A percentile compares a stretch with the other conserved stretches of the same genome.
phyloP scores from a whole-genome alignment of 768 basidiomycete species.

The Myochromella boudieri region DNA sequence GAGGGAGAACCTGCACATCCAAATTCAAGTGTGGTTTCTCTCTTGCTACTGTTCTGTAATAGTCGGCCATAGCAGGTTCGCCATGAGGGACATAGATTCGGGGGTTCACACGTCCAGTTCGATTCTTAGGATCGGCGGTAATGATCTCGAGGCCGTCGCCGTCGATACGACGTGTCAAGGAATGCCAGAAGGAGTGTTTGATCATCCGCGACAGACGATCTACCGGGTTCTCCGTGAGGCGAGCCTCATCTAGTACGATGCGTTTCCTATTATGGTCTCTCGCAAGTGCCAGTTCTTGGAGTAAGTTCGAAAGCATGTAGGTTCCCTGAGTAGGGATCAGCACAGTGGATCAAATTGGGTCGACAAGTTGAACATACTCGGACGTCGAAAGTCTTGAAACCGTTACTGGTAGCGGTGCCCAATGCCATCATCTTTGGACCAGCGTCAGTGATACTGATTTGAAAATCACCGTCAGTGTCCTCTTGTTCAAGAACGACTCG shows the following conservation, averaged over 20 bases:
- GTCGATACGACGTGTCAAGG: slow-evolving; percentile 93
- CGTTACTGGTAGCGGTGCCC: slow-evolving; percentile 96
- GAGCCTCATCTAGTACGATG: slow-evolving; percentile 98
- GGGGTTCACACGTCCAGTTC: slow-evolving; percentile 85
- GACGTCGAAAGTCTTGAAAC: slow-evolving; percentile 97
- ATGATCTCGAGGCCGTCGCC: slow-evolving; percentile 97
- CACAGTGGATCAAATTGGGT: slow-evolving; percentile 3
- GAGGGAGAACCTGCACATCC: slow-evolving; percentile 88
- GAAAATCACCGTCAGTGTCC: slow-evolving; percentile 95
- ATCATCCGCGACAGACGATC: slow-evolving; percentile 97
- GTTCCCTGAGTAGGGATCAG: slow-evolving; percentile 62
- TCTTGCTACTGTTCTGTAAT: slow-evolving; percentile 87
- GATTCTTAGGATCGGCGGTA: slow-evolving; percentile 97
- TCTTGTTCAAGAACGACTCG: slow-evolving; percentile 96
- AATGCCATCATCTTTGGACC: slow-evolving; percentile 96
- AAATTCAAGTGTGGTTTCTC: slow-evolving; percentile 94
- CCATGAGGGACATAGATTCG: slow-evolving; percentile 94
- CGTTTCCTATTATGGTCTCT: slow-evolving; percentile 93
- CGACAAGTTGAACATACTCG: slow-evolving; percentile 45
- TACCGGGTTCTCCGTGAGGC: slow-evolving; percentile 95
- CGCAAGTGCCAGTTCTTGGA: slow-evolving; percentile 98
- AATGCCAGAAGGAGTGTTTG: slow-evolving; percentile 97
- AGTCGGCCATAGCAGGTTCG: slow-evolving; percentile 92
- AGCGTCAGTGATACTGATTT: slow-evolving; percentile 94
- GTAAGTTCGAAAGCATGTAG: slow-evolving; percentile 98